A percentile compares a stretch with the other conserved stretches of the same genome.
These are phyloP conservation scores for Smallanthus sonchifolius DNA, from an alignment of 129 eudicot genomes.

Conservation along the genomic window DNA sequence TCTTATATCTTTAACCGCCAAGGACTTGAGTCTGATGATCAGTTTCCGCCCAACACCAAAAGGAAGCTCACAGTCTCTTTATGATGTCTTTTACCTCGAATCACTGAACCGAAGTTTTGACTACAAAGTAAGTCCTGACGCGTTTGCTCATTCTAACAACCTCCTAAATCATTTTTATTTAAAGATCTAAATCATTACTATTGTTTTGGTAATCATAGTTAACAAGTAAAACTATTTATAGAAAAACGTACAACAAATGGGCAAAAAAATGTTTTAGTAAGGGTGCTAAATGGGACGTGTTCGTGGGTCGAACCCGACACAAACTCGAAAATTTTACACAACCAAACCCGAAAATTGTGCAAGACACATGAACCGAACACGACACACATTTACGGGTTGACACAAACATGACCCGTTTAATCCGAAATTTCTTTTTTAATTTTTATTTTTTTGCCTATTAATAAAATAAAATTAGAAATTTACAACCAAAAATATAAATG, in stretches of 20 bases:
- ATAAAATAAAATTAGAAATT: background rate
- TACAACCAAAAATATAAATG: background rate
- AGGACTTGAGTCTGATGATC: conserved; percentile 90
- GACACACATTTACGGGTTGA: no score
- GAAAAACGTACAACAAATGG: background rate
- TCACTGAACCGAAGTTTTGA: conserved; percentile 63
- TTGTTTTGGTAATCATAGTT: background rate
- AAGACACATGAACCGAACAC: no score
- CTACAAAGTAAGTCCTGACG: conserved; percentile 50
- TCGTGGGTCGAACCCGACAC: no score
- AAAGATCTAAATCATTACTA: background rate
- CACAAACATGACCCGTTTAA: background rate
- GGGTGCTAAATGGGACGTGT: background rate
- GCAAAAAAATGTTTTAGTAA: background rate
- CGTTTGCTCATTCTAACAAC: background rate
- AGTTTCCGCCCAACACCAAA: conserved; percentile 50
- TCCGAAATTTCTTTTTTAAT: background rate
- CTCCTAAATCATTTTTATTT: background rate
- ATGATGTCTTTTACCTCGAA: conserved; percentile 39
- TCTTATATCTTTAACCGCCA: conserved; percentile 75
- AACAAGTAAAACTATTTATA: background rate
- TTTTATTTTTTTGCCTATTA: background rate
- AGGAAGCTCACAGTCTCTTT: conserved; percentile 30
- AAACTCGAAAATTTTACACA: no score
- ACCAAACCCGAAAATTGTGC: no score